Conservation (phyloP, 352 stramenopile genomes). For the Globisporangium echinulatum region DNA sequence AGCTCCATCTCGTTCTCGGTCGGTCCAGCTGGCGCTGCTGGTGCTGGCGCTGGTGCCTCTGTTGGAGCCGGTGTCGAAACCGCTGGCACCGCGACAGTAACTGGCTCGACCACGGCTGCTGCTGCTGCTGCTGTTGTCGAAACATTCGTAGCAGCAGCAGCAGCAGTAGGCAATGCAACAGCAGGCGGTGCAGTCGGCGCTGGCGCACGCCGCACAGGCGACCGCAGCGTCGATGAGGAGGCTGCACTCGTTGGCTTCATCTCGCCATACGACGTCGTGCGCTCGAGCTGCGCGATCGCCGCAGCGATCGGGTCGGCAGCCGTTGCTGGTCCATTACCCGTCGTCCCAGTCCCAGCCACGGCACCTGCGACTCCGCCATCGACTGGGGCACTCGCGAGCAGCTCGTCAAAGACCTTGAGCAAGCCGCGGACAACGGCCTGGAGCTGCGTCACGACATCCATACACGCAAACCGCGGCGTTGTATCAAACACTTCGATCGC, state of each 20-base stretch:
- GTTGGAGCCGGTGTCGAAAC: neutral
- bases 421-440: slow-evolving; percentile 68
- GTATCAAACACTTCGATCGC: slow-evolving; percentile 65
- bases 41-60: slow-evolving; percentile 5
- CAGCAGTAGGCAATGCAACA: too few relatives aligned
- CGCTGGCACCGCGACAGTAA: neutral
- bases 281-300: slow-evolving; percentile 14
- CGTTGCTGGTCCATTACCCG: slow-evolving; percentile 8
- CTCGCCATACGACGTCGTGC: slow-evolving; percentile 19
- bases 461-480: slow-evolving; percentile 45
- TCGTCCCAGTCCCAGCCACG: neutral
- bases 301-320: slow-evolving; percentile 10
- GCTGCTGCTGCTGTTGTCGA: too few relatives aligned
- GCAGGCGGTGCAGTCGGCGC: slow-evolving; percentile 12
- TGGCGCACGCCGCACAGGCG: slow-evolving; percentile 10
- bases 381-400: slow-evolving; percentile 31
- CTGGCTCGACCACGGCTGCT: too few relatives aligned
- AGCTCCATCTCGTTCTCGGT: slow-evolving; percentile 68
- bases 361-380: neutral
- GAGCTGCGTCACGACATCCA: slow-evolving; percentile 57
- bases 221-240: neutral
- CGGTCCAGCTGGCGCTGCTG: slow-evolving; percentile 2
- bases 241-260: slow-evolving; percentile 9
- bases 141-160: too few relatives aligned
- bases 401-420: slow-evolving; percentile 69